Evolutionary conservation across 768 basidiomycete genomes (phyloP), one percentile per base, ranked within the genome.

Genomic region (Cystobasidium onofrii): DNA sequence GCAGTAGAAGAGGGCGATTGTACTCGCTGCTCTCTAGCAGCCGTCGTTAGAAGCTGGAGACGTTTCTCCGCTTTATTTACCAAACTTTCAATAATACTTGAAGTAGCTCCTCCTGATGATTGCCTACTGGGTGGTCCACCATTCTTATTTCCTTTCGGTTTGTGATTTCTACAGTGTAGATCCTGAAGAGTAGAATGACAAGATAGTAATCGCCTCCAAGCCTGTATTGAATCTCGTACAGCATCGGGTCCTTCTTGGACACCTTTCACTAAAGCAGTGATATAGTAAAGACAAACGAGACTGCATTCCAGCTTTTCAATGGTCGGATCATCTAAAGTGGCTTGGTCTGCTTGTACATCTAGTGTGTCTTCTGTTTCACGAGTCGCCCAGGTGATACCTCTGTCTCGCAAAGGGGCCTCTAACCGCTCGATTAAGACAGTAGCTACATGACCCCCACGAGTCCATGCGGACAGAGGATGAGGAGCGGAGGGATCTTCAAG

Each of bases 61-160:
- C 69, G 69, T 13, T 36, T 60, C 31, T 71, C 33, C 23, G 69
- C 69, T 71, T 71, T 71, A 18, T 34, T 10, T 9, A 71, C 36
- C 10, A 71, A 25, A 25, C 54, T 44, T 20, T 71, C 69, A 9
- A 55, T 12, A 27, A 54, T 52, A 31, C 15, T 41, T n/a, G 65
- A 54, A 6, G 12, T 34, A 17, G 15, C 13, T 60, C 29, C 25
- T 4, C 29, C 25, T 4, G 33, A 29, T 29, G 27, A 60, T 60
- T 34, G 57, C 25, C 23, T 25, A 25, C 17, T 27, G 9, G 29
- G 57, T 9, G 57, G 27, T 27, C 57, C 57, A 15, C 36, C 57
- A 18, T 29, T 31, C 57, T 29, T 39, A 4, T 23, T 29, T 12
- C 29, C 57, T 27, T 61, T 61, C 23, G 25, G 57, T 25, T 50